A percentile compares a stretch with the other conserved stretches of the same genome.
Conservation (phyloP, 225 moss, liverwort and hornwort species). For the Sphagnum contortum region DNA sequence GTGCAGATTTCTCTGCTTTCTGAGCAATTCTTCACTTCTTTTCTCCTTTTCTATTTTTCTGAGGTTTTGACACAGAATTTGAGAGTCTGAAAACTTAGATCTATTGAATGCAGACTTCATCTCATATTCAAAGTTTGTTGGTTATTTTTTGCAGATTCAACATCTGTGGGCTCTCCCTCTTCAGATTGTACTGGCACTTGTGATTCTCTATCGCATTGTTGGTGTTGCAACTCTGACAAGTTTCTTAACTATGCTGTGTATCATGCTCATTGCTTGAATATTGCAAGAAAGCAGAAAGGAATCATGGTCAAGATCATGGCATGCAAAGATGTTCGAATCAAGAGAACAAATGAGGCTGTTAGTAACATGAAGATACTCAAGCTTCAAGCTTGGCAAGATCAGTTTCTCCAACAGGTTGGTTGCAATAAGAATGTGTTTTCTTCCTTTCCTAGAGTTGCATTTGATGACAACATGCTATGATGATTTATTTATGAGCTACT, state of each 20-base stretch:
- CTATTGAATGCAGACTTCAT: conserved; percentile 14
- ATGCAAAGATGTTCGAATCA: conserved; percentile 40
- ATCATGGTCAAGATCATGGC: conserved; percentile 27
- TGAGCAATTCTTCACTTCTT: too few relatives aligned
- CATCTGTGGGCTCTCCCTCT: conserved; percentile 48
- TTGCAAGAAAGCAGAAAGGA: conserved; percentile 29
- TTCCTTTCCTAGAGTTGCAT: too few relatives aligned
- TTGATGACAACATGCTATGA: too few relatives aligned
- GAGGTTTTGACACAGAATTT: too few relatives aligned
- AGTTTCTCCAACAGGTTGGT: conserved; percentile 32
- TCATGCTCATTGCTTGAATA: conserved; percentile 26
- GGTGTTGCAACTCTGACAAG: conserved; percentile 44
- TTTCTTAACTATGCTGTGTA: conserved; percentile 30
- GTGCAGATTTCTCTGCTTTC: too few relatives aligned
- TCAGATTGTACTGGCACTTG: conserved; percentile 39
- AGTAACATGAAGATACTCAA: conserved; percentile 58
- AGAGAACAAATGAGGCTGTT: conserved; percentile 43
- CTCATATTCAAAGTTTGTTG: neutral
- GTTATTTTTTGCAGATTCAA: conserved; percentile 19
- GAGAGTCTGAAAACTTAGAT: too few relatives aligned
- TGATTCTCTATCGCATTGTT: conserved; percentile 40
- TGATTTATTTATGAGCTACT: too few relatives aligned
- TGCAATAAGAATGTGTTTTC: too few relatives aligned
- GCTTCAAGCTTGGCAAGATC: conserved; percentile 58
- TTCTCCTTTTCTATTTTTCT: too few relatives aligned